Conservation (phyloP, 2,329 filamentous ascomycete species). For the Fusarium buharicum region DNA sequence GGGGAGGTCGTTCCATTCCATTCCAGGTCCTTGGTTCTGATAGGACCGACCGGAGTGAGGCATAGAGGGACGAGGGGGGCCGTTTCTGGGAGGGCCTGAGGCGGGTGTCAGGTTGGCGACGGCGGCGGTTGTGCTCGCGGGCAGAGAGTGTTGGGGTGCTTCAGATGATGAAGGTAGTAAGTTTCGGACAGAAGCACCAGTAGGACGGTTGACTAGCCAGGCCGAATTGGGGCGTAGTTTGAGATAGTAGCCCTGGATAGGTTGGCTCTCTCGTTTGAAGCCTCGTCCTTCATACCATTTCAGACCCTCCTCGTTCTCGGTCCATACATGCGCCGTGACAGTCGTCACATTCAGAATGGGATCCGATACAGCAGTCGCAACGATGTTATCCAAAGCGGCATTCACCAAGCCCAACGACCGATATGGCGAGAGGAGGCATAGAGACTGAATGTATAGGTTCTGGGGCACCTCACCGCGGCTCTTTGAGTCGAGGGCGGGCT, state of each 20-base stretch:
- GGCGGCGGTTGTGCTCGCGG: slow-evolving; percentile 47
- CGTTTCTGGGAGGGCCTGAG: slow-evolving; percentile 38
- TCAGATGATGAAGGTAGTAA: slow-evolving; percentile 38
- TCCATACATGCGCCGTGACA: slow-evolving; percentile 75
- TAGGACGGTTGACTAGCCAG: slow-evolving; percentile 65
- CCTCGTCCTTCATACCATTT: slow-evolving; percentile 70
- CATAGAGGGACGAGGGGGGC: slow-evolving; percentile 39
- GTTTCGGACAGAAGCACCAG: slow-evolving; percentile 46
- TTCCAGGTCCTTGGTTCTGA: slow-evolving; percentile 68
- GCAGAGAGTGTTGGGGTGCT: slow-evolving; percentile 23
- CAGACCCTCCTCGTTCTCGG: slow-evolving; percentile 70
- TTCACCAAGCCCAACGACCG: slow-evolving; percentile 67
- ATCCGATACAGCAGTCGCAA: slow-evolving; percentile 52
- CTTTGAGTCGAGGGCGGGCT: slow-evolving; percentile 50
- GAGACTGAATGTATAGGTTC: slow-evolving; percentile 72
- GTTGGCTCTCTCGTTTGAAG: slow-evolving; percentile 60
- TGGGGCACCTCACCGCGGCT: slow-evolving; percentile 45
- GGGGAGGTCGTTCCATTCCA: slow-evolving; percentile 74
- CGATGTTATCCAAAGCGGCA: slow-evolving; percentile 65
- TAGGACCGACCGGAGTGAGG: slow-evolving; percentile 59
- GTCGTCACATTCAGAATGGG: slow-evolving; percentile 53
- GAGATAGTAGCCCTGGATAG: slow-evolving; percentile 69
- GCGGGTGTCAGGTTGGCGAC: slow-evolving; percentile 48
- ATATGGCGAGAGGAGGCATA: slow-evolving; percentile 72
- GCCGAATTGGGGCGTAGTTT: slow-evolving; percentile 70